Conservation (phyloP, 2,329 filamentous ascomycete genomes). For the Xylariales sp. region DNA sequence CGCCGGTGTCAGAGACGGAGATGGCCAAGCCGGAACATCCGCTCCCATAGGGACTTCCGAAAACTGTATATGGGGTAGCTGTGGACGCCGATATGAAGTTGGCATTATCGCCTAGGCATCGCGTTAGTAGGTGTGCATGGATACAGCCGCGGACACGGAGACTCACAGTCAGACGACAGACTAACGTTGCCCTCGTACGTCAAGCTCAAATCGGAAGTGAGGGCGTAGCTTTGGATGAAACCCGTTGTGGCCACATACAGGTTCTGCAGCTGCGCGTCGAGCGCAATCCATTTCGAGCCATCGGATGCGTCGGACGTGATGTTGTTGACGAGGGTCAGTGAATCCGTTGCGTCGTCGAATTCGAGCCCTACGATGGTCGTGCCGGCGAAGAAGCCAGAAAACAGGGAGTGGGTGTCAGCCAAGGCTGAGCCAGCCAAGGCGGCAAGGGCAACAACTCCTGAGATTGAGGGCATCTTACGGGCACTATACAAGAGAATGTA, state of each 20-base stretch:
- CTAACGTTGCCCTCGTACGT: constrained; percentile 14
- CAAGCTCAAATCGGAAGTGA: constrained; percentile 12
- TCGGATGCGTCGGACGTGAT: constrained; percentile 13
- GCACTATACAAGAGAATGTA: too few species aligned
- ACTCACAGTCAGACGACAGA: constrained; percentile 12
- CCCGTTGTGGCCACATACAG: constrained; percentile 16
- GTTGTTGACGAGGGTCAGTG: constrained; percentile 18
- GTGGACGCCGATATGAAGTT: constrained; percentile 14
- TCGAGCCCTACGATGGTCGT: constrained; percentile 17
- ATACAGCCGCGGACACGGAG: not conserved
- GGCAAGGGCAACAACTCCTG: not conserved
- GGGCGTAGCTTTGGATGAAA: constrained; percentile 16
- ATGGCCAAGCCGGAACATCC: constrained; percentile 17
- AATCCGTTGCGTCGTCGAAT: constrained; percentile 23
- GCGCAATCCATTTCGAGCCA: constrained; percentile 17
- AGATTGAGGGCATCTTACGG: too few species aligned
- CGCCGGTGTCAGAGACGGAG: constrained; percentile 17
- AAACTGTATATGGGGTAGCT: constrained; percentile 17
- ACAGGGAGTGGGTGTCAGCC: constrained; percentile 12
- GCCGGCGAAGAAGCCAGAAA: constrained; percentile 13
- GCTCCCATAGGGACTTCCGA: constrained; percentile 16
- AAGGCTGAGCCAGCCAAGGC: not conserved
- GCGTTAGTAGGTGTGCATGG: not conserved
- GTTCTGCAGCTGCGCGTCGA: constrained; percentile 18
- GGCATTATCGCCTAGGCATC: constrained; percentile 11